Percentiles rank a stretch among this genome's conserved stretches.
Conservation (phyloP, 192 early-diverging fungal genomes). For the Bifiguratus adelaidae region DNA sequence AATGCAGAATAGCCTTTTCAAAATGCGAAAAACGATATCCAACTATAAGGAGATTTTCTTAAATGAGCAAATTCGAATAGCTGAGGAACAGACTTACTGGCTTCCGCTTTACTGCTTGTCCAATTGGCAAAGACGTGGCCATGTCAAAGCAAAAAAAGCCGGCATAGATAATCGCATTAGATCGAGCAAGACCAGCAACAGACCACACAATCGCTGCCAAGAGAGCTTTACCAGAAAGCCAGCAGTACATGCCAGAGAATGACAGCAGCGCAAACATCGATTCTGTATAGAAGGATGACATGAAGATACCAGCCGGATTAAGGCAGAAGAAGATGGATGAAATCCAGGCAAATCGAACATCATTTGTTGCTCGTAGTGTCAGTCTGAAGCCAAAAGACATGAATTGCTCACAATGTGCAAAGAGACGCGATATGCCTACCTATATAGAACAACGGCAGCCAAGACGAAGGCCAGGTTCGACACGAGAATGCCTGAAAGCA, state of each 20-base stretch:
- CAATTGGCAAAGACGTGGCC: too few species aligned
- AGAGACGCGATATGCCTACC: slow-evolving; percentile 17
- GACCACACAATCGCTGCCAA: slow-evolving; percentile 55
- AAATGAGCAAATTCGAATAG: too few species aligned
- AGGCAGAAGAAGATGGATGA: slow-evolving; percentile 62
- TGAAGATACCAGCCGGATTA: slow-evolving; percentile 74
- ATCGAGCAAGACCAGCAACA: slow-evolving; percentile 46
- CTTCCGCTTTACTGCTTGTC: too few species aligned
- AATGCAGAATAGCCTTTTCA: slow-evolving; percentile 1
- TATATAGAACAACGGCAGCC: slow-evolving; percentile 63
- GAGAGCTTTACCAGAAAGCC: slow-evolving; percentile 29
- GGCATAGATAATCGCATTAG: slow-evolving; percentile 73
- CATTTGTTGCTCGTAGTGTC: slow-evolving; percentile 14
- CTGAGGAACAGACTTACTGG: too few species aligned
- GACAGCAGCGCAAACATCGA: slow-evolving; percentile 70
- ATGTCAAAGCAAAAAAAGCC: slow-evolving; percentile 79
- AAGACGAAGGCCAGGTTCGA: slow-evolving; percentile 67
- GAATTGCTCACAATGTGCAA: neutral
- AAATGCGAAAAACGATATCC: slow-evolving; percentile 3
- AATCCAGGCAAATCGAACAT: slow-evolving; percentile 46
- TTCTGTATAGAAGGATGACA: slow-evolving; percentile 86
- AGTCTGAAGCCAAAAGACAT: slow-evolving; percentile 5
- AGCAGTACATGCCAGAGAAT: slow-evolving; percentile 65
- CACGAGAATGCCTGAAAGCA: slow-evolving; percentile 55
- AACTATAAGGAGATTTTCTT: neutral